Evolutionary conservation across 2,329 filamentous ascomycete species (phyloP).

Genomic region (Nemania sp.): DNA sequence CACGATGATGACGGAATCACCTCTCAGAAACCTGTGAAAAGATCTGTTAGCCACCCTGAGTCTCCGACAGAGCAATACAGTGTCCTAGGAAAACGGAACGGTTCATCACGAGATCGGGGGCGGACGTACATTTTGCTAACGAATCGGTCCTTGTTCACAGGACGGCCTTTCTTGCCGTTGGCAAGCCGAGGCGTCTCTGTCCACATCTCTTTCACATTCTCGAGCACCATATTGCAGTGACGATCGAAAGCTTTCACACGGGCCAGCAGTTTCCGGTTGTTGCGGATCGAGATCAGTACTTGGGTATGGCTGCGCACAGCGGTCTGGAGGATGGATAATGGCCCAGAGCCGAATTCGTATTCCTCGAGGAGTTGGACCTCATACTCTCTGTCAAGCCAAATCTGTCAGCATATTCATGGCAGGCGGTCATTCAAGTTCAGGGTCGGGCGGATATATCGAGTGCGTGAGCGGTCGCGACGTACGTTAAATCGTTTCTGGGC

Average conservation of each 20-base stretch:
- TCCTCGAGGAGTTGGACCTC: slow-evolving; percentile 67
- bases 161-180: slow-evolving; percentile 83
- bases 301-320: slow-evolving; percentile 93
- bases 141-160: slow-evolving; percentile 97
- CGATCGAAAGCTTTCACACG: slow-evolving; percentile 98
- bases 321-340: slow-evolving; percentile 92
- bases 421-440: slow-evolving; percentile 18
- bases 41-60: slow-evolving; percentile 9
- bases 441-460: slow-evolving; percentile 11
- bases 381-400: slow-evolving; percentile 46
- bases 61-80: background rate
- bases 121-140: slow-evolving; percentile 87
- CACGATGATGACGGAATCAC: slow-evolving; percentile 86
- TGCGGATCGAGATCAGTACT: slow-evolving; percentile 95
- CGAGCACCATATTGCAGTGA: slow-evolving; percentile 98
- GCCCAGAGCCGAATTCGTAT: slow-evolving; percentile 78
- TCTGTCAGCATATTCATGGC: slow-evolving; percentile 11
- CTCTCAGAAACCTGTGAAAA: slow-evolving; percentile 73
- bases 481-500: slow-evolving; percentile 90
- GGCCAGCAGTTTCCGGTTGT: slow-evolving; percentile 96
- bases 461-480: slow-evolving; percentile 46
- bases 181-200: slow-evolving; percentile 85
- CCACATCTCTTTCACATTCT: slow-evolving; percentile 99
- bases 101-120: background rate
- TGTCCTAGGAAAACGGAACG: background rate